phyloP scores from a whole-genome alignment of 768 basidiomycete species.

The Pleurotus tuoliensis region DNA sequence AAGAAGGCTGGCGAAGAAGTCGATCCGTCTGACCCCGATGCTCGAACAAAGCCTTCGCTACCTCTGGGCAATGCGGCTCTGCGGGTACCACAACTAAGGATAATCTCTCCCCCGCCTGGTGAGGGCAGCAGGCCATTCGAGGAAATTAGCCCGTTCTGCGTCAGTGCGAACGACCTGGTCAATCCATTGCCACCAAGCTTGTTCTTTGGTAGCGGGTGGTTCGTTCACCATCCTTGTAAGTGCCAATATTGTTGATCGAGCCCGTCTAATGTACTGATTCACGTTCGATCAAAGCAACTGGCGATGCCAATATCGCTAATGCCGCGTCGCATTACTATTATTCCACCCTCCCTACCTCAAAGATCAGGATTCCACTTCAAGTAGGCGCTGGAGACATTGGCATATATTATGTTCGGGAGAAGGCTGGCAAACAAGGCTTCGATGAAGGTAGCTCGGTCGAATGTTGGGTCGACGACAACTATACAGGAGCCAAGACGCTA shows the following conservation, averaged over 20 bases:
- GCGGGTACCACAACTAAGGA: slow-evolving; percentile 68
- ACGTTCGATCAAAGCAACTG: neutral
- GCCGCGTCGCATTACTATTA: slow-evolving; percentile 86
- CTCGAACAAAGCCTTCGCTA: slow-evolving; percentile 3
- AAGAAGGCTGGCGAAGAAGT: slow-evolving; percentile 27
- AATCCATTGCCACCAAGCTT: slow-evolving; percentile 93
- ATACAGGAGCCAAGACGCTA: slow-evolving; percentile 68
- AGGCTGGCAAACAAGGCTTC: slow-evolving; percentile 43
- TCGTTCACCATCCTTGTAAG: slow-evolving; percentile 57
- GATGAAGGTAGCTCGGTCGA: slow-evolving; percentile 63
- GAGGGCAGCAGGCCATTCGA: slow-evolving; percentile 53
- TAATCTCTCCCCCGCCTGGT: slow-evolving; percentile 55
- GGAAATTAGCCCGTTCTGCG: slow-evolving; percentile 90
- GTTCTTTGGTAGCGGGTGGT: slow-evolving; percentile 94
- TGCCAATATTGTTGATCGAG: neutral
- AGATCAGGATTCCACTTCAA: slow-evolving; percentile 78
- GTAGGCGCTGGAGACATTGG: slow-evolving; percentile 90
- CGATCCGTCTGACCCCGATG: slow-evolving; percentile 17
- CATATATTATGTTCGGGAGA: slow-evolving; percentile 84
- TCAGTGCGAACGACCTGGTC: slow-evolving; percentile 95
- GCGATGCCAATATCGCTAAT: slow-evolving; percentile 33
- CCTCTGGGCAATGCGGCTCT: slow-evolving; percentile 26
- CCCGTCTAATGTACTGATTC: neutral
- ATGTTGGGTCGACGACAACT: slow-evolving; percentile 99
- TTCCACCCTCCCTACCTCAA: slow-evolving; percentile 79